These are phyloP conservation scores for Coemansia sp. DNA, from an alignment of 192 early-diverging fungal genomes.

Conservation along the genomic window DNA sequence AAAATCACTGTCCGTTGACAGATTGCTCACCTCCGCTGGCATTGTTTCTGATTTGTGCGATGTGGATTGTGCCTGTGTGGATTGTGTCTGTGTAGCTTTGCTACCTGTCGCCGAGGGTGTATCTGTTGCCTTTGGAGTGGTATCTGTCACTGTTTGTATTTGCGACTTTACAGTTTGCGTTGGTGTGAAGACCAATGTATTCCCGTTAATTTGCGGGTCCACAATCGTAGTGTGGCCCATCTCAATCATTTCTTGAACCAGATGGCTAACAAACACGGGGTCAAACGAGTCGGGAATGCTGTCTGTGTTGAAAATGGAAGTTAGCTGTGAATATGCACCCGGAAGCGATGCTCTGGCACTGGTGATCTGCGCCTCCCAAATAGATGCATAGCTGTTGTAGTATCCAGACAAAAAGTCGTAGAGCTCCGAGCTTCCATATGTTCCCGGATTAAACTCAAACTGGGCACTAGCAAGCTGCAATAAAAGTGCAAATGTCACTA, in stretches of 20 bases:
- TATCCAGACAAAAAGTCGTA: constrained; percentile 17
- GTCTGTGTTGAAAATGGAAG: constrained; percentile 12
- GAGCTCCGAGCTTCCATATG: constrained; percentile 24
- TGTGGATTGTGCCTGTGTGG: background rate
- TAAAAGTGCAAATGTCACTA: too few relatives aligned
- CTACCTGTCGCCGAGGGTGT: background rate
- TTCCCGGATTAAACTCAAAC: constrained; percentile 30
- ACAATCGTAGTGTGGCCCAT: constrained; percentile 27
- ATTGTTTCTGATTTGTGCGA: background rate
- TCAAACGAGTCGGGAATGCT: constrained; percentile 23
- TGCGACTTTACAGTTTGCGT: too few relatives aligned
- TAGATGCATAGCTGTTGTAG: constrained; percentile 22
- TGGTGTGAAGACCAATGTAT: background rate
- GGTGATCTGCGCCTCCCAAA: constrained; percentile 20
- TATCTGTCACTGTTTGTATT: background rate
- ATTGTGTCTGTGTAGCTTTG: background rate
- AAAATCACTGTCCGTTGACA: background rate
- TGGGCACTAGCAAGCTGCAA: constrained; percentile 6
- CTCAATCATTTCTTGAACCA: constrained; percentile 24
- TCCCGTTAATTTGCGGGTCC: constrained; percentile 4
- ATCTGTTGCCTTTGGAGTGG: too few relatives aligned
- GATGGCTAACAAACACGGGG: constrained; percentile 20
- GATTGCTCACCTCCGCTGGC: background rate
- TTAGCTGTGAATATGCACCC: constrained; percentile 21
- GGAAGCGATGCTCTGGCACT: constrained; percentile 22